These are phyloP conservation scores for Epithele typhae DNA, from an alignment of 768 basidiomycete species.

Conservation along the genomic window DNA sequence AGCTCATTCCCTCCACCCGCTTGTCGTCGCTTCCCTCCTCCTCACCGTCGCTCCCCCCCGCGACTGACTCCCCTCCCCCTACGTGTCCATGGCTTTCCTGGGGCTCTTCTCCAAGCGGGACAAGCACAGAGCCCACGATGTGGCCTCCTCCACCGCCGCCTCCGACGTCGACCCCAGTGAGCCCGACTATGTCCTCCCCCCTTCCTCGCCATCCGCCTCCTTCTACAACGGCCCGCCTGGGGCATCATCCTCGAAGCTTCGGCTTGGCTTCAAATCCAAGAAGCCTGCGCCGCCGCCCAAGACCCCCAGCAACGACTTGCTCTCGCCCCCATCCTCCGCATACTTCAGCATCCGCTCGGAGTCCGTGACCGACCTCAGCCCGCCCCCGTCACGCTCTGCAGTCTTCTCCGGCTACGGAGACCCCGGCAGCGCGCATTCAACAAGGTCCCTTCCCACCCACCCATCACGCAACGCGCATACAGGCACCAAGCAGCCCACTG, in stretches of 20 bases:
- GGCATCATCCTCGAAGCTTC: slow-evolving; percentile 41
- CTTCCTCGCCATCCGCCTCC: slow-evolving; percentile 4
- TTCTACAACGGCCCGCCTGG: slow-evolving; percentile 13
- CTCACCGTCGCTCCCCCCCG: slow-evolving; percentile 1
- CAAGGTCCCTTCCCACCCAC: slow-evolving; percentile 56
- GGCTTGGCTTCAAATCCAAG: slow-evolving; percentile 35
- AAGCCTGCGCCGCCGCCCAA: slow-evolving; percentile 21
- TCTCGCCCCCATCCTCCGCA: slow-evolving; percentile 23
- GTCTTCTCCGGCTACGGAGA: slow-evolving; percentile 60
- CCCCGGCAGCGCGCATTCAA: slow-evolving; percentile 48
- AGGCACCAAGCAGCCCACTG: slow-evolving; percentile 8
- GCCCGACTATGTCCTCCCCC: slow-evolving; percentile 12
- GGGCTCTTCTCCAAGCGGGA: slow-evolving; percentile 27
- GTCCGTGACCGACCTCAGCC: slow-evolving; percentile 39
- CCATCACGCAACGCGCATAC: slow-evolving; percentile 12
- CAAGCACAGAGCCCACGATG: slow-evolving; percentile 20
- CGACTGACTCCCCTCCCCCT: background rate
- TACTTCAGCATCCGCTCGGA: slow-evolving; percentile 40
- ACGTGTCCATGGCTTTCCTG: slow-evolving; percentile 23
- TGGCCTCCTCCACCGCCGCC: slow-evolving; percentile 12
- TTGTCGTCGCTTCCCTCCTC: slow-evolving; percentile 5
- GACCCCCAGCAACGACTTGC: slow-evolving; percentile 27
- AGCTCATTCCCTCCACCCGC: slow-evolving; percentile 1
- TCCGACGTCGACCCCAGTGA: slow-evolving; percentile 17
- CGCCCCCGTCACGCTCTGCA: slow-evolving; percentile 60